Base-by-base conservation (phyloP, 2,329 filamentous ascomycete species). In the Fusarium tuaranense region DNA sequence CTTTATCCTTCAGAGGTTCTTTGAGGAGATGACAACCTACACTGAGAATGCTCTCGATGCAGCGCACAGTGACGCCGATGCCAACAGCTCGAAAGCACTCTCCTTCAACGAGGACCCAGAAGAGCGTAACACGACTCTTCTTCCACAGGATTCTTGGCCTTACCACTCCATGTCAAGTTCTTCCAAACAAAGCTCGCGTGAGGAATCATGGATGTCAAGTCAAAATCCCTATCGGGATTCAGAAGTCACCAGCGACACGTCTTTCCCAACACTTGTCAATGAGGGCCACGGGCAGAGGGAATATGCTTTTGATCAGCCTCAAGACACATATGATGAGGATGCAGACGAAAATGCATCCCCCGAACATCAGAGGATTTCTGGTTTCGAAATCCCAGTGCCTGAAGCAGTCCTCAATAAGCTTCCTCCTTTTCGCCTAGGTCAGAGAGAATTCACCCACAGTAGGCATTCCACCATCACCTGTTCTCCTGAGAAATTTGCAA, bases 11-110 rank as follows among this genome's bases (percentile, higher is more conserved):
- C 72, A 74, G 4, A 36, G 2, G 5, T 74, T 71, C 8, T 51
- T 71, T 0, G 68, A 74, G 2, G 65, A 74, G 0, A 74, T 74
- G 71, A 64, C 61, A 7, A 58, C 41, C 1, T 74, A 69, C 30
- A 72, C 71, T 0, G 65, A 74, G 32, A 4, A 44, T 7, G 62
- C 48, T 1, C 16, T 66, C 0, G 68, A 69, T 13, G 34, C 2
- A 12, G 30, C 1, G 9, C 57, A 32, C 4, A 4, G 4, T 38
- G 9, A 32, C 0, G 41, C 10, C 4, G 63, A 58, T 6, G 63
- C 44, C 0, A 22, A 14, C 4, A 71, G 63, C 12, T 34, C 68
- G 0, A 57, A 13, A 6, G 46, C 39, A 0, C 2, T 71, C 0
- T 68, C 71, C 0, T 64, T 53, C 0, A 25, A 57, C 1, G 18